Conservation (phyloP, 73 alveolate genomes). For the Loxodes magnus region DNA sequence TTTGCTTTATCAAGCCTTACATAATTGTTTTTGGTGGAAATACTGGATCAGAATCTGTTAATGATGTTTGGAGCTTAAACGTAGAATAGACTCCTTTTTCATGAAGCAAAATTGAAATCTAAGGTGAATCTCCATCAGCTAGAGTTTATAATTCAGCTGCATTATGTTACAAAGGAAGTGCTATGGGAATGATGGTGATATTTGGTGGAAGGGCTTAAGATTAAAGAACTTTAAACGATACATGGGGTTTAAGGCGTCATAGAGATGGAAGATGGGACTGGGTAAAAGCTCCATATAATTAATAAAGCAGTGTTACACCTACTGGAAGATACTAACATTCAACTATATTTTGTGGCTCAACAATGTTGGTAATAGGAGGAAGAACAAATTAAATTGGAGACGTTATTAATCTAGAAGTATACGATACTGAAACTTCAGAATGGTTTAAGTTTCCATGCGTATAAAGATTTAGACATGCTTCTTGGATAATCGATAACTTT, state of each 20-base stretch:
- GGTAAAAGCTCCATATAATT: conserved; percentile 86
- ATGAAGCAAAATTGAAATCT: conserved; percentile 78
- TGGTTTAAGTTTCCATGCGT: conserved; percentile 78
- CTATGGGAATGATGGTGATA: conserved; percentile 84
- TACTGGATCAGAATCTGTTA: conserved; percentile 86
- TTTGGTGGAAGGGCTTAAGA: conserved; percentile 89
- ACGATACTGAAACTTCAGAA: conserved; percentile 86
- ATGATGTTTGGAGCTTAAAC: conserved; percentile 84
- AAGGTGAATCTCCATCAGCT: conserved; percentile 59
- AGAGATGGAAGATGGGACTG: conserved; percentile 96
- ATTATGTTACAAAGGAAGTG: conserved; percentile 78
- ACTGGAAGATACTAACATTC: conserved; percentile 78
- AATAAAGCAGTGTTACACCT: conserved; percentile 65
- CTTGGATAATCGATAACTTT: conserved; percentile 73
- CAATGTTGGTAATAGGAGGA: conserved; percentile 87
- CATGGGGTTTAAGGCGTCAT: conserved; percentile 92
- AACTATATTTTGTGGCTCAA: conserved; percentile 57
- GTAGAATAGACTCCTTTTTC: conserved; percentile 84
- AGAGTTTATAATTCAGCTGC: conserved; percentile 89
- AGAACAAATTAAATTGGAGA: conserved; percentile 77
- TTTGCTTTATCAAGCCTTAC: conserved; percentile 79
- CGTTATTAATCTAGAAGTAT: conserved; percentile 69
- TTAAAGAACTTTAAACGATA: conserved; percentile 72
- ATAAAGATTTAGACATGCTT: conserved; percentile 76
- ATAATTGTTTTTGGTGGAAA: conserved; percentile 90